Evolutionary conservation across 2,329 filamentous ascomycete genomes (phyloP), one percentile per base, ranked within the genome.

Genomic region (Cordyceps tenuipes): DNA sequence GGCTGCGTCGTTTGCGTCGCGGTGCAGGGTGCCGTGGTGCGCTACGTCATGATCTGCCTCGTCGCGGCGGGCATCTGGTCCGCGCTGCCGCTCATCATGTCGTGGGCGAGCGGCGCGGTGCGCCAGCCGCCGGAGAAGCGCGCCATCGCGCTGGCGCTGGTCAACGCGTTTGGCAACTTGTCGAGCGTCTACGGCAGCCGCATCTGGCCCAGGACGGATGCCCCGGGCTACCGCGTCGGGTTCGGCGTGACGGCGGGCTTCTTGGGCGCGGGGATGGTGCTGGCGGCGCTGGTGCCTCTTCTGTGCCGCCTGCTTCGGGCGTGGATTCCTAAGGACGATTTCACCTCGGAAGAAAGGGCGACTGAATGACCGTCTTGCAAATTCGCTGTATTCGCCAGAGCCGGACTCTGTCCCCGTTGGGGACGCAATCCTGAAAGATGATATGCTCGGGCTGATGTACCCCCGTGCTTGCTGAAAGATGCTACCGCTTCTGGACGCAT

Each of bases 91-190:
- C 62, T 69, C 9, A 63, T 68, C 21, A 62, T 71, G 26, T 67
- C 66, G 44, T 71, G 69, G 69, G 67, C 68, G 9, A 68, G 65
- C 58, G 65, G 62, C 26, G 61, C 61, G n/a, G 64, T 70, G 39
- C 63, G 62, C 43, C 59, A 68, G 56, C 69, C 69, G 4, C 63
- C 67, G 8, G 68, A 69, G 58, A 70, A 70, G 68, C 64, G 69
- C n/a, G 68, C 69, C 21, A 66, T 70, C 29, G 68, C 69, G n/a
- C 63, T 70, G 23, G 68, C 68, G 5, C 57, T 70, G n/a, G 68
- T 70, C 55, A 70, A 70, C 57, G 67, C 68, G 0, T 68, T 70
- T 57, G 69, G 69, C 44, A 70, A 70, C 62, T 66, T 69, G n/a
- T 68, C 68, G 15, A 68, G 66, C 31, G 67, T 70, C 15, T 70